phyloP scores from a whole-genome alignment of 2,329 filamentous ascomycete species.

The Colletotrichum theobromicola region DNA sequence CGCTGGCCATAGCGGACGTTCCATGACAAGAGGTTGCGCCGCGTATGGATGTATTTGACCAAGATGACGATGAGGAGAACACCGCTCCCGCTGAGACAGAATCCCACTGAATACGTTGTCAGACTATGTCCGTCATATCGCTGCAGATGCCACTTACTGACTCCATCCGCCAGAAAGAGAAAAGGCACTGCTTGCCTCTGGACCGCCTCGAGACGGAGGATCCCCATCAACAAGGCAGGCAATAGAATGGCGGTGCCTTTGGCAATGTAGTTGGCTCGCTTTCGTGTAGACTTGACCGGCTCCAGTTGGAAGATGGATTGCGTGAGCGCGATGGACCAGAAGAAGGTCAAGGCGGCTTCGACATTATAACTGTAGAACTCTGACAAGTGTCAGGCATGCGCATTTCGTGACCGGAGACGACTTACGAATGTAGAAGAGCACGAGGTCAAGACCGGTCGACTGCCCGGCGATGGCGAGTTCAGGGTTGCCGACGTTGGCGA shows the following conservation, averaged over 20 bases:
- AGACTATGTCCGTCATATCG: neutral
- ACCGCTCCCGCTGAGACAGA: constrained; percentile 39
- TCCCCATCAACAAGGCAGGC: constrained; percentile 37
- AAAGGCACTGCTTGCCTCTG: constrained; percentile 31
- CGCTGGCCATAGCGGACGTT: constrained; percentile 34
- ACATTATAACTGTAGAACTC: constrained; percentile 57
- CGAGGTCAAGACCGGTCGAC: constrained; percentile 44
- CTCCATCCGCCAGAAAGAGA: constrained; percentile 39
- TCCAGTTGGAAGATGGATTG: constrained; percentile 36
- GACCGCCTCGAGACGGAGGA: constrained; percentile 34
- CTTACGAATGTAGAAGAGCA: constrained; percentile 55
- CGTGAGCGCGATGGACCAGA: constrained; percentile 47
- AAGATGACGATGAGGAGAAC: constrained; percentile 43
- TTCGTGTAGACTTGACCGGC: constrained; percentile 30
- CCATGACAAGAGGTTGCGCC: constrained; percentile 34
- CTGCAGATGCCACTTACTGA: constrained; percentile 33
- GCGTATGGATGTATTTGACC: constrained; percentile 43
- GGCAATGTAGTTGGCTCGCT: constrained; percentile 28
- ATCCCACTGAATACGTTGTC: constrained; percentile 35
- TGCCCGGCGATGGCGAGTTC: constrained; percentile 47
- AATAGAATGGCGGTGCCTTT: constrained; percentile 41
- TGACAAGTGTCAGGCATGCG: constrained; percentile 26
- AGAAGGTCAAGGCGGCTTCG: constrained; percentile 50
- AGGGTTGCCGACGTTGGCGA: constrained; percentile 38
- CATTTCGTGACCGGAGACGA: neutral